Evolutionary conservation across 305 asterid species (phyloP), one percentile per base, ranked within the genome.

Genomic region (Fraxinus floribunda): DNA sequence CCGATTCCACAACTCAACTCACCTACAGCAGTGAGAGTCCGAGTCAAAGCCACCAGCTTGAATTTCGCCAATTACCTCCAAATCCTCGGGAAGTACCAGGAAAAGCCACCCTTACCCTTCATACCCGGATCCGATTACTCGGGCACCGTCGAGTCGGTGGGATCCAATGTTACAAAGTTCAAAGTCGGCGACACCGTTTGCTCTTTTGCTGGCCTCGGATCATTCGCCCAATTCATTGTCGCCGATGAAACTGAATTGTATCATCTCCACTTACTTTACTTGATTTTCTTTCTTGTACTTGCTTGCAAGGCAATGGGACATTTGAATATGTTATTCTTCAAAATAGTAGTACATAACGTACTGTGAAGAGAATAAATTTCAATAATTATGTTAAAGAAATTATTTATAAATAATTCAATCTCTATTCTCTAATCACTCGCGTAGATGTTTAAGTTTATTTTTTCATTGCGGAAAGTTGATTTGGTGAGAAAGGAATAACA

Each of bases 41-140:
- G 93, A 74, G 91, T 95, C 80, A 91, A 86, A 84, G 93, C 97
- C 35, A 90, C 95, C 32, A 93, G 98, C 90, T 86, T 95, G 92
- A 95, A 95, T 86, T 95, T 85, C 89, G 98, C 98, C 72, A 95
- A 90, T 87, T 94, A 93, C 90, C 94, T 96, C 35, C 98, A 93
- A 87, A 57, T 96, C 75, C 91, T 84, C 24, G 98, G 98, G 68
- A 88, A 94, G 88, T 94, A 96, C 90, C 98, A 96, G 78, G 98
- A 94, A 76, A 96, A 94, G 81, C 91, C 95, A 44, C 89, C 90
- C 0, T 75, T 92, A 36, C 99, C 98, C 8, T 96, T 96, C 81
- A 91, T 96, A 34, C 98, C 98, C 4, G 98, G 99, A 32, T 91
- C 98, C n/a, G 98, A 96, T 81, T 94, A 90, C 92, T 93, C 98